These are phyloP conservation scores for Penicillium nucicola DNA, from an alignment of 495 filamentous ascomycete species.

Conservation along the genomic window DNA sequence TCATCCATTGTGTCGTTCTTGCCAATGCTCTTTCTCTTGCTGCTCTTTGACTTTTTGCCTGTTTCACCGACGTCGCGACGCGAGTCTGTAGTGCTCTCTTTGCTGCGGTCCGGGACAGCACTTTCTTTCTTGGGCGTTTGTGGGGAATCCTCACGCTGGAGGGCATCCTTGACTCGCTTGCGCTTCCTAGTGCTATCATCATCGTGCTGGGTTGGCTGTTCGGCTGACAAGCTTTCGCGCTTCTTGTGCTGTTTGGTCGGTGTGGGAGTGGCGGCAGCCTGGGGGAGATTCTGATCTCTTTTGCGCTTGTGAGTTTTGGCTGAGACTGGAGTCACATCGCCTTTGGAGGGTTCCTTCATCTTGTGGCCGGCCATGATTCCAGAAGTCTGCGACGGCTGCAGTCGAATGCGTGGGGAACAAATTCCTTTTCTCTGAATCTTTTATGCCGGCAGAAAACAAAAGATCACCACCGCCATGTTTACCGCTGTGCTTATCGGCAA, in stretches of 20 bases:
- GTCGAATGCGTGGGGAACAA: slow-evolving; percentile 8
- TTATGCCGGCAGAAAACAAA: slow-evolving; percentile 4
- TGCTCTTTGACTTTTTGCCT: slow-evolving; percentile 29
- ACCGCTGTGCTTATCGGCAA: slow-evolving; percentile 1
- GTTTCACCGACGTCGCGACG: slow-evolving; percentile 13
- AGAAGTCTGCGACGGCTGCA: slow-evolving; percentile 1
- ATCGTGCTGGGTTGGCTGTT: slow-evolving; percentile 1
- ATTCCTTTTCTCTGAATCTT: slow-evolving; percentile 14
- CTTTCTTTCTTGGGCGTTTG: slow-evolving; percentile 24
- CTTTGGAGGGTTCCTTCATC: slow-evolving; percentile 12
- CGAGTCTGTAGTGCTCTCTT: slow-evolving; percentile 20
- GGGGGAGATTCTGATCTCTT: slow-evolving; percentile 31
- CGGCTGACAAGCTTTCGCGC: slow-evolving; percentile 18
- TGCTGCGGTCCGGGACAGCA: slow-evolving; percentile 26
- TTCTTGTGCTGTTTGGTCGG: slow-evolving; percentile 41
- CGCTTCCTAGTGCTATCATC: slow-evolving; percentile 25
- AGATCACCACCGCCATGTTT: slow-evolving; percentile 1
- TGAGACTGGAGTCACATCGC: slow-evolving; percentile 16
- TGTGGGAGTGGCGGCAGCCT: slow-evolving; percentile 28
- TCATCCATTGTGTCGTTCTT: slow-evolving; percentile 11
- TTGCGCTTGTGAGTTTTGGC: slow-evolving; percentile 39
- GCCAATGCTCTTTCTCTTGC: slow-evolving; percentile 24
- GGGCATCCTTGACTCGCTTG: slow-evolving; percentile 14
- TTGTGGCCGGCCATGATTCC: slow-evolving; percentile 28
- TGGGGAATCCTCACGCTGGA: slow-evolving; percentile 18